phyloP scores from a whole-genome alignment of 2,329 filamentous ascomycete genomes.

The Neopestalotiopsis sp. region DNA sequence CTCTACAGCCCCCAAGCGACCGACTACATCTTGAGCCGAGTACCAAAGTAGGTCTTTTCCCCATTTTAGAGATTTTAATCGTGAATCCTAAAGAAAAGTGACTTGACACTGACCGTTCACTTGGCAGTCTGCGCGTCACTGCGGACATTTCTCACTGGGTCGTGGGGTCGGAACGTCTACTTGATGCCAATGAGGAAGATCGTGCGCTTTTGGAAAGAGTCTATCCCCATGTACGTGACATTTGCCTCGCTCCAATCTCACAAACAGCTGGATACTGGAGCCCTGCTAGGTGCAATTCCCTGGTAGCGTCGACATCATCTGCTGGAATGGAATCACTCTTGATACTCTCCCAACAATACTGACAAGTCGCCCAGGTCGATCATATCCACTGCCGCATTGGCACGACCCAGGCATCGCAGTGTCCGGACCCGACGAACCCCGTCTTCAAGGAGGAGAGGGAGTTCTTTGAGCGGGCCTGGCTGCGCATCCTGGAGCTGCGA shows the following conservation, averaged over 20 bases:
- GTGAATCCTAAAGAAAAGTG: too few species aligned
- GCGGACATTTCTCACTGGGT: conserved; percentile 34
- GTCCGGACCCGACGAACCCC: conserved; percentile 38
- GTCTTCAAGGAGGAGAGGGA: conserved; percentile 33
- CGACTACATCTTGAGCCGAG: conserved; percentile 32
- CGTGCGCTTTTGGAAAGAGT: conserved; percentile 26
- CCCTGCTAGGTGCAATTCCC: neutral
- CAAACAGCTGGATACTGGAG: neutral
- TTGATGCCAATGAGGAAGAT: conserved; percentile 26
- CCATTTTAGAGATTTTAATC: too few species aligned
- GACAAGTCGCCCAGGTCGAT: conserved; percentile 29
- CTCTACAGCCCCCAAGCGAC: conserved; percentile 37
- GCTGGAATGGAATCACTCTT: neutral
- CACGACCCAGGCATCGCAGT: conserved; percentile 42
- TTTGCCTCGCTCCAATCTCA: neutral
- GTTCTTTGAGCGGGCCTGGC: conserved; percentile 38
- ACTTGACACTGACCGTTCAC: too few species aligned
- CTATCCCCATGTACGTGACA: conserved; percentile 35
- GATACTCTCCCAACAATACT: neutral
- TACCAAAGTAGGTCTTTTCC: conserved; percentile 32
- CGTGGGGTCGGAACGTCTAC: conserved; percentile 27
- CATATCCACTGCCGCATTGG: conserved; percentile 42
- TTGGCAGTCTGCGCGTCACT: conserved; percentile 29
- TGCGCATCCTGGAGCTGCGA: conserved; percentile 21
- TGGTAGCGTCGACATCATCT: neutral